These are phyloP conservation scores for Amylocarpus encephaloides DNA, from an alignment of 2,329 filamentous ascomycete species.

Conservation along the genomic window DNA sequence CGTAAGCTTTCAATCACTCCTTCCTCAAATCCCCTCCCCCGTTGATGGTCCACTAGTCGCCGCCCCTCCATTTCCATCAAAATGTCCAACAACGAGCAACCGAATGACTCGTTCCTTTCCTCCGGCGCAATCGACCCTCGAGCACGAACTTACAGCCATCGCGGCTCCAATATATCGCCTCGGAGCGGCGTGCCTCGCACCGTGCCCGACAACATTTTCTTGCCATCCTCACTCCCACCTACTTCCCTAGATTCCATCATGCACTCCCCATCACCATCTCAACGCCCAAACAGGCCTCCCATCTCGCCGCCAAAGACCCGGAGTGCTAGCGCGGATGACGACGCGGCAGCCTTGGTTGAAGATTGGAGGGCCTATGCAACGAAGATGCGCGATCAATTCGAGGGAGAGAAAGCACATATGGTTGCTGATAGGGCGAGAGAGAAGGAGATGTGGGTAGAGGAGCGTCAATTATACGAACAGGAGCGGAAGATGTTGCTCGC, in stretches of 20 bases:
- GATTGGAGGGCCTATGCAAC: conserved; percentile 29
- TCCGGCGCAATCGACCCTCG: conserved; percentile 23
- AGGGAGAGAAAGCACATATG: conserved; percentile 31
- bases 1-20: not conserved
- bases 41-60: conserved; percentile 12
- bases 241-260: conserved; percentile 13
- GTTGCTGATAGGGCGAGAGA: conserved; percentile 25
- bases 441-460: conserved; percentile 31
- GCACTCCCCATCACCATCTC: conserved; percentile 16
- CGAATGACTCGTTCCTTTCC: conserved; percentile 26
- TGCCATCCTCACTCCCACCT: conserved; percentile 7
- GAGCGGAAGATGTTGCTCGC: conserved; percentile 24
- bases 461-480: conserved; percentile 30
- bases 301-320: conserved; percentile 30
- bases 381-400: conserved; percentile 26
- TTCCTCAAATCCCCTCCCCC: conserved; percentile 1
- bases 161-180: conserved; percentile 9
- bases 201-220: conserved; percentile 17
- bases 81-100: conserved; percentile 18
- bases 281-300: conserved; percentile 11
- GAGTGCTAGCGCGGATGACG: conserved; percentile 25
- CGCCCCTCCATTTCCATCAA: not conserved
- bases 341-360: conserved; percentile 24
- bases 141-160: conserved; percentile 6
- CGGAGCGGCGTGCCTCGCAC: conserved; percentile 15